phyloP scores from a whole-genome alignment of 2,329 filamentous ascomycete genomes.

The Pseudogymnoascus verrucosus region DNA sequence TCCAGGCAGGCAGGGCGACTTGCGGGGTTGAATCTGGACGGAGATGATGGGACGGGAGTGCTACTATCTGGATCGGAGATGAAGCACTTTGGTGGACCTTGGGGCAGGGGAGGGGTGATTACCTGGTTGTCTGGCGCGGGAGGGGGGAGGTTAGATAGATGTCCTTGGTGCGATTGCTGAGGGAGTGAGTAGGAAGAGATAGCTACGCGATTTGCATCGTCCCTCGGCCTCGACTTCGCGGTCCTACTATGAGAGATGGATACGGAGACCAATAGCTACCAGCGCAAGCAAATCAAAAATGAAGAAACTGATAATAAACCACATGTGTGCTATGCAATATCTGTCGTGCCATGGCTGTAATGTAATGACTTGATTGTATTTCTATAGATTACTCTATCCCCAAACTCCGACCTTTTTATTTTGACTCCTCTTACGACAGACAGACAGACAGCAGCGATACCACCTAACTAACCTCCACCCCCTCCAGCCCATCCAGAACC shows the following conservation, averaged over 20 bases:
- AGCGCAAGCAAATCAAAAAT: conserved; percentile 1
- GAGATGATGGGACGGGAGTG: neutral
- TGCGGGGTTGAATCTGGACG: neutral
- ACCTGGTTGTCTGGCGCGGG: neutral
- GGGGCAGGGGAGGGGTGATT: neutral
- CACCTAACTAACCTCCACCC: conserved; percentile 56
- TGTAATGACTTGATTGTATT: neutral
- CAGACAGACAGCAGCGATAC: neutral
- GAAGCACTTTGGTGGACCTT: neutral
- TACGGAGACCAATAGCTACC: neutral
- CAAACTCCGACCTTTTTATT: neutral
- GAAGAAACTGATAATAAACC: neutral
- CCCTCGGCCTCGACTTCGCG: neutral
- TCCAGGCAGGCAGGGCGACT: neutral
- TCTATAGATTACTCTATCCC: neutral
- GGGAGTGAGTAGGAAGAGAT: neutral
- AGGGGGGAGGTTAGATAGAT: neutral
- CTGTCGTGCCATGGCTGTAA: neutral
- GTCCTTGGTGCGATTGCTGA: neutral
- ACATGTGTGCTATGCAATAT: neutral
- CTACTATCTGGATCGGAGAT: neutral
- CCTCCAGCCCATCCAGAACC: conserved; percentile 72
- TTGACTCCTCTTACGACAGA: neutral
- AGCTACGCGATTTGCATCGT: neutral
- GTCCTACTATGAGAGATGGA: neutral